Evolutionary conservation across 2,329 filamentous ascomycete species (phyloP), one percentile per base, ranked within the genome.

Genomic region (Corniculantispora saksenae): DNA sequence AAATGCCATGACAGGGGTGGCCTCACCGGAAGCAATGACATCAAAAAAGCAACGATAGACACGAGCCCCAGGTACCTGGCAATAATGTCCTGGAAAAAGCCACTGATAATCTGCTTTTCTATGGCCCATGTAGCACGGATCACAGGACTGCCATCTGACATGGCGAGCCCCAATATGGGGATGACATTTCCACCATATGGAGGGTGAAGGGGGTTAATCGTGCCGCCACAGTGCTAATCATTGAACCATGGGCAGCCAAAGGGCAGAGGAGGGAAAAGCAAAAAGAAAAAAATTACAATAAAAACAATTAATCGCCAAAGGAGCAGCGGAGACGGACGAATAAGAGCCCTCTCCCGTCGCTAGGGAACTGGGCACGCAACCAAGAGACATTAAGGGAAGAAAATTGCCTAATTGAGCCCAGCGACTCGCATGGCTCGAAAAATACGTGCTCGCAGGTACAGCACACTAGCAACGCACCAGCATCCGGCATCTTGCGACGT

Each of bases 331-430:
- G 4, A 43, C 38, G 9, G 38, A 15, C 38, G 38, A 43, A 43
- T 43, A 3, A 19, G 6, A 32, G 51, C 29, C 17, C 19, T 35
- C 54, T 27, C 54, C 54, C 32, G 54, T 57, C 32, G 32, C 54
- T 32, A 57, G 54, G 54, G 54, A 27, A 57, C 54, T 3, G 32
- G 32, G 19, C 17, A 10, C 10, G 32, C 21, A 43, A 10, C 19
- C 3, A 23, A n/a, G 54, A 57, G 54, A 57, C 54, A 57, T 27
- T 17, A 61, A 51, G 58, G 58, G 58, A 40, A 61, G 17, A 45
- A n/a, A 29, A 40, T 61, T 61, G 45, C 58, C 58, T 51, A 61
- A 35, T 61, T 61, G 45, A 29, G n/a, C n/a, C n/a, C n/a, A n/a
- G 47, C 15, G 15, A 17, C 23, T 19, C 4, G 38, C 38, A 6